These are phyloP conservation scores for Crithidia mellificae DNA, from an alignment of 208 protist genomes.

Conservation along the genomic window DNA sequence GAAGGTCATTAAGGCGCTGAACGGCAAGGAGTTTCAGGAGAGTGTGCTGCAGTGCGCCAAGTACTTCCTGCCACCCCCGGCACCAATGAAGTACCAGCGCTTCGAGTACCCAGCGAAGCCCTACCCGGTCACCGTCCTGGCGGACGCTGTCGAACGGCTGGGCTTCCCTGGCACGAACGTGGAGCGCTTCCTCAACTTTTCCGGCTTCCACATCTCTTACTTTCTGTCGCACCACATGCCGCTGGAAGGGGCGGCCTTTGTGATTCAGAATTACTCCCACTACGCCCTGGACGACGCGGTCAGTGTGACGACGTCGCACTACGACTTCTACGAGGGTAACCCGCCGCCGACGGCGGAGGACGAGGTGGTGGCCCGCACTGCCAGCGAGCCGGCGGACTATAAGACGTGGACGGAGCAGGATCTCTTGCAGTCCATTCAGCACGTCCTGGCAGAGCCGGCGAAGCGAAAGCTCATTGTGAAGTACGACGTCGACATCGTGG, in stretches of 20 bases:
- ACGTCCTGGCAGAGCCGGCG: conserved; percentile 44
- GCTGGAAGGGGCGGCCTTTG: conserved; percentile 62
- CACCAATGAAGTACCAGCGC: conserved; percentile 39
- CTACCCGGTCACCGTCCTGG: conserved; percentile 87
- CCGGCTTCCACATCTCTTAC: conserved; percentile 88
- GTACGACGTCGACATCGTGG: conserved; percentile 62
- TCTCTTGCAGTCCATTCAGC: conserved; percentile 52
- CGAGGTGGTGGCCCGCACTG: conserved; percentile 6
- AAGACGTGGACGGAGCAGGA: conserved; percentile 47
- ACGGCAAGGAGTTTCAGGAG: conserved; percentile 58
- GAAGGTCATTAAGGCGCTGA: conserved; percentile 68
- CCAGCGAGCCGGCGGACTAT: conserved; percentile 24
- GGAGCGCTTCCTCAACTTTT: conserved; percentile 82
- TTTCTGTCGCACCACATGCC: conserved; percentile 84
- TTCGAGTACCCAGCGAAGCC: conserved; percentile 86
- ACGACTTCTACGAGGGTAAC: conserved; percentile 58
- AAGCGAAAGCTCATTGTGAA: conserved; percentile 77
- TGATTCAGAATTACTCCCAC: conserved; percentile 83
- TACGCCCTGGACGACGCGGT: conserved; percentile 71
- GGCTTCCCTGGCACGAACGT: conserved; percentile 72
- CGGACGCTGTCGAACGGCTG: conserved; percentile 77
- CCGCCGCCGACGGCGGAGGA: conserved; percentile 29
- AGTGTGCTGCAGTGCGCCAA: conserved; percentile 53
- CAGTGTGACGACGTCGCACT: conserved; percentile 61
- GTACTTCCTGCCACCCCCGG: conserved; percentile 68